Base-by-base conservation (phyloP, 2,329 filamentous ascomycete genomes). In the Botrytis aclada region DNA sequence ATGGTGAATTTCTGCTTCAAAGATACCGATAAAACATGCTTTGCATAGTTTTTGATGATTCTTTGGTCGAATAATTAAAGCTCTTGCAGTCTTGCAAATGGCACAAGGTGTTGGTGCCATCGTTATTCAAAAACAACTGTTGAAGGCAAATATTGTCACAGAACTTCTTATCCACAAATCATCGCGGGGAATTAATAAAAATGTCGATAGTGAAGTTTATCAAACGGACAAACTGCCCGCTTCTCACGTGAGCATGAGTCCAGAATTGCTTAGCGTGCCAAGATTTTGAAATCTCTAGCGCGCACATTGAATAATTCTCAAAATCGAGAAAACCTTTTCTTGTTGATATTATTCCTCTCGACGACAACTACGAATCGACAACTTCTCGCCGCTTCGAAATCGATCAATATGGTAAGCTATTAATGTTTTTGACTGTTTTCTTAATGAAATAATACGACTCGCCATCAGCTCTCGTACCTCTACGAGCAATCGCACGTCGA, bases 1-100 rank as follows among this genome's bases (percentile, higher is more conserved):
- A 80, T 97, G 92, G 81, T 98, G 95, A 65, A 97, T 90, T 84
- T 99, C 96, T 75, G 92, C 89, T 82, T 99, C 96, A 80, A 99
- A 99, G 63, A 96, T 87, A 18, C 84, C 79, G 71, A 97, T 89
- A 83, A 99, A 99, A 83, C 96, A 99, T 7, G 86, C 83, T 78
- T 93, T 94, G 87, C 96, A 99, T 64, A 99, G 88, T 79, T 97
- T 97, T 78, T 97, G 90, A 79, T 97, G 90, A 80, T 98, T 97
- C 82, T 98, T 98, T 1, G 96, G 95, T 41, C 96, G 89, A 75
- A 98, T 93, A 73, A 99, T 96, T 32, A 97, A 88, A 8, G 96
- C 95, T 74, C 95, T 89, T 75, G 92, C 87, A 34, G 86, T 87
- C 76, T 92, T 87, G 84, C 96, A 99, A 76, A 90, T 85, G 69